These are phyloP conservation scores for Graphium sp. DNA, from an alignment of 2,329 filamentous ascomycete species.

Conservation along the genomic window DNA sequence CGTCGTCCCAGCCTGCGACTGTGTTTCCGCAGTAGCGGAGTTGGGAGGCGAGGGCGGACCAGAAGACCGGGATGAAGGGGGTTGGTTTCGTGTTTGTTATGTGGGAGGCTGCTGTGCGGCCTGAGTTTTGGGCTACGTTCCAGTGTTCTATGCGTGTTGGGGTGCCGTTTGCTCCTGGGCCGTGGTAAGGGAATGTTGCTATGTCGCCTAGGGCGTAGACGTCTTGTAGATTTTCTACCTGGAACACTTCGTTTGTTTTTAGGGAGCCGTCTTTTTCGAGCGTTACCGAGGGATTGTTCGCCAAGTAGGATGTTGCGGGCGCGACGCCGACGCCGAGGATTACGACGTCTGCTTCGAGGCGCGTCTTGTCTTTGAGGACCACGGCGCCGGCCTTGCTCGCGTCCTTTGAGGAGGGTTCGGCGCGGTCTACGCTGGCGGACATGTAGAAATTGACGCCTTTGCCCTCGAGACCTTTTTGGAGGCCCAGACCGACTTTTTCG, in stretches of 20 bases:
- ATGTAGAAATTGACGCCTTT: slow-evolving; percentile 83
- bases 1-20: slow-evolving; percentile 62
- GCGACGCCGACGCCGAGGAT: slow-evolving; percentile 81
- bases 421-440: slow-evolving; percentile 67
- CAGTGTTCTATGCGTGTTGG: slow-evolving; percentile 86
- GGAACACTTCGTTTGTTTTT: slow-evolving; percentile 63
- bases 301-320: slow-evolving; percentile 71
- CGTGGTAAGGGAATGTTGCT: slow-evolving; percentile 84
- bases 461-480: slow-evolving; percentile 65
- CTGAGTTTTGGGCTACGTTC: slow-evolving; percentile 93
- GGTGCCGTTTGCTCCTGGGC: slow-evolving; percentile 62
- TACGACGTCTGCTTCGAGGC: slow-evolving; percentile 73
- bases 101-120: slow-evolving; percentile 60
- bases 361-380: slow-evolving; percentile 70
- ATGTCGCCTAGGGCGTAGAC: slow-evolving; percentile 94
- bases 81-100: slow-evolving; percentile 40
- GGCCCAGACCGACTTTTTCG: slow-evolving; percentile 59
- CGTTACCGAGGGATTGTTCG: slow-evolving; percentile 48
- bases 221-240: slow-evolving; percentile 57
- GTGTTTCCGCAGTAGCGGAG: slow-evolving; percentile 90
- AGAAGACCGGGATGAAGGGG: slow-evolving; percentile 85
- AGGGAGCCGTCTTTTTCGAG: slow-evolving; percentile 79
- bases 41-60: slow-evolving; percentile 83
- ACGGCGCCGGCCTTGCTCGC: slow-evolving; percentile 63
- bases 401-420: slow-evolving; percentile 51